Conservation (phyloP, 306 rosid species). For the Castanea sativa region DNA sequence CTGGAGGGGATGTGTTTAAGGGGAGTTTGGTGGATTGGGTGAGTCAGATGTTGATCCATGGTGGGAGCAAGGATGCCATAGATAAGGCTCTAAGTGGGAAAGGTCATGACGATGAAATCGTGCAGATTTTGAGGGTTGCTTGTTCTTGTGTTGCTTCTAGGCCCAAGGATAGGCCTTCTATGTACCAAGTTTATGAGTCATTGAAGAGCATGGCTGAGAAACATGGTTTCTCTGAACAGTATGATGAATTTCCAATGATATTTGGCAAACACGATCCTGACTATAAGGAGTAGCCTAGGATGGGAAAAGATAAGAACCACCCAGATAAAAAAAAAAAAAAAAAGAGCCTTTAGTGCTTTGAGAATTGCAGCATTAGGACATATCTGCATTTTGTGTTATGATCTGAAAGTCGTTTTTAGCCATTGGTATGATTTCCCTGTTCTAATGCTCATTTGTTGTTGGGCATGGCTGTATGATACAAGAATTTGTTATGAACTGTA, state of each 20-base stretch:
- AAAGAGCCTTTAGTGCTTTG: background rate
- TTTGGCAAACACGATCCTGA: constrained; percentile 32
- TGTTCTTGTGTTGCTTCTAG: constrained; percentile 45
- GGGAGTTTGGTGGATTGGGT: constrained; percentile 60
- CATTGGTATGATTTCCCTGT: constrained; percentile 12
- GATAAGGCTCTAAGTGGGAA: constrained; percentile 49
- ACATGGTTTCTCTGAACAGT: constrained; percentile 47
- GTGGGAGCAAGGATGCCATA: constrained; percentile 37
- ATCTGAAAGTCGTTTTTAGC: background rate
- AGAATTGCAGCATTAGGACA: constrained; percentile 13
- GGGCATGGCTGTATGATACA: constrained; percentile 15
- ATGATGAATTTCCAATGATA: constrained; percentile 39
- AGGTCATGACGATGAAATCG: constrained; percentile 45
- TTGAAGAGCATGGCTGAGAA: constrained; percentile 46
- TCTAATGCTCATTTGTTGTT: constrained; percentile 3
- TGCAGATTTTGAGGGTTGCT: constrained; percentile 48
- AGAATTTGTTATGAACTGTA: constrained; percentile 18
- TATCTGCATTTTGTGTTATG: background rate
- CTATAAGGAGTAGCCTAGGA: constrained; percentile 7
- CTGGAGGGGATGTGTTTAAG: constrained; percentile 44
- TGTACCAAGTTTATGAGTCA: constrained; percentile 50
- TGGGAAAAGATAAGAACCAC: background rate
- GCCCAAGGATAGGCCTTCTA: constrained; percentile 60
- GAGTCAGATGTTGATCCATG: constrained; percentile 27
- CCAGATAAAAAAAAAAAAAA: background rate